A percentile compares a stretch with the other conserved stretches of the same genome.
phyloP scores from a whole-genome alignment of 129 eudicot genomes.

The Flaveria brownii region DNA sequence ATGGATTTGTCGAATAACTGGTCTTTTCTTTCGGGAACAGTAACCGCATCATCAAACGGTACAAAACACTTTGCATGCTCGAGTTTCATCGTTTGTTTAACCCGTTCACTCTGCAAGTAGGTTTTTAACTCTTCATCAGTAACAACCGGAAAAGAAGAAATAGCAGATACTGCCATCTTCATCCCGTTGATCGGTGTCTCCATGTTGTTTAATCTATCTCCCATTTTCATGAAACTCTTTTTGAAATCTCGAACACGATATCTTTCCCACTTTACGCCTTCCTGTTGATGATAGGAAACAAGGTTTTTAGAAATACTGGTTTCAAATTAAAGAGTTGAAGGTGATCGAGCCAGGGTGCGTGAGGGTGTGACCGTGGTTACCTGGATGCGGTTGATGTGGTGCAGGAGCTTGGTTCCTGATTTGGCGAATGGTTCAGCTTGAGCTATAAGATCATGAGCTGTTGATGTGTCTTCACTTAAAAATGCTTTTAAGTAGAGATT shows the following conservation, averaged over 20 bases:
- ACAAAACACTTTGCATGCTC: slow-evolving; percentile 41
- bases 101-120: slow-evolving; percentile 26
- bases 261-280: slow-evolving; percentile 66
- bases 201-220: slow-evolving; percentile 46
- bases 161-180: slow-evolving; percentile 51
- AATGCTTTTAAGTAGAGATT: slow-evolving; percentile 56
- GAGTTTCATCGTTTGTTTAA: slow-evolving; percentile 37
- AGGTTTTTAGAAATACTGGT: neutral
- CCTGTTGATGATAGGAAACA: slow-evolving; percentile 37
- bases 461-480: slow-evolving; percentile 36
- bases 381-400: slow-evolving; percentile 56
- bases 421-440: slow-evolving; percentile 58
- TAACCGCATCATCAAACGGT: slow-evolving; percentile 42
- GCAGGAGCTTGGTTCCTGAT: slow-evolving; percentile 60
- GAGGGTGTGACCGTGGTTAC: slow-evolving; percentile 35
- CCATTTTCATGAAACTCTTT: slow-evolving; percentile 37
- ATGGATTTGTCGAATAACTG: slow-evolving; percentile 38
- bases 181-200: slow-evolving; percentile 62
- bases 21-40: slow-evolving; percentile 42
- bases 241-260: slow-evolving; percentile 39
- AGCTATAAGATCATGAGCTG: slow-evolving; percentile 46
- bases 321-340: neutral
- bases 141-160: slow-evolving; percentile 34
- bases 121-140: slow-evolving; percentile 37
- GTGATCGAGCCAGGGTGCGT: neutral